A percentile compares a stretch with the other conserved stretches of the same genome.
phyloP scores from a whole-genome alignment of 1,139 yeast genomes.

The Arxiozyma slooffiae region DNA sequence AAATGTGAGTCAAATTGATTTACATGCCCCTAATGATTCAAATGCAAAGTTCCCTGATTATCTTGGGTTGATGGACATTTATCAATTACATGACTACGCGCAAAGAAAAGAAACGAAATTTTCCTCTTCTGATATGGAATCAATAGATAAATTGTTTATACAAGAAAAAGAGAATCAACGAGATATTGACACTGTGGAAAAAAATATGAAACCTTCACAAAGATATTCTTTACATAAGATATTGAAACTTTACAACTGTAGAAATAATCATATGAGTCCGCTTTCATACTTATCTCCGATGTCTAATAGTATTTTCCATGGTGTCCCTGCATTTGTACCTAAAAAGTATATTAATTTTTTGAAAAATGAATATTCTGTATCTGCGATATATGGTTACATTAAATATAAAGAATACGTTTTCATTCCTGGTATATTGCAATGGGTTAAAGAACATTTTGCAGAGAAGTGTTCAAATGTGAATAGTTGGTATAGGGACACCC shows the following conservation, averaged over 20 bases:
- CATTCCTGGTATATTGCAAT: constrained; percentile 23
- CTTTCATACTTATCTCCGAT: constrained; percentile 40
- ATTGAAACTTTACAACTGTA: constrained; percentile 38
- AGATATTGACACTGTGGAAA: constrained; percentile 5
- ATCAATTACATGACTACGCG: constrained; percentile 9
- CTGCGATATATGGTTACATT: constrained; percentile 26
- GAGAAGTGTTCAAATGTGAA: constrained; percentile 15
- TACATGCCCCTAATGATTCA: background rate
- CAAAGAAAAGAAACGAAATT: constrained; percentile 9
- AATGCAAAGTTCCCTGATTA: constrained; percentile 4
- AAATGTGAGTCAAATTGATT: constrained; percentile 1
- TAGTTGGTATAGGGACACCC: constrained; percentile 11
- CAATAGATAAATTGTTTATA: constrained; percentile 1
- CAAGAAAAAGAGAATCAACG: constrained; percentile 4
- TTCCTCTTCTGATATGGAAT: background rate
- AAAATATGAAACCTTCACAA: constrained; percentile 14
- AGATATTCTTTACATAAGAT: constrained; percentile 22
- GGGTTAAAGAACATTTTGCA: constrained; percentile 15
- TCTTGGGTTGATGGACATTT: constrained; percentile 10
- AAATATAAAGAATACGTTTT: constrained; percentile 21
- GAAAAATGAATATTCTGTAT: constrained; percentile 37
- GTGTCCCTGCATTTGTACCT: constrained; percentile 43
- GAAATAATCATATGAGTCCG: constrained; percentile 43
- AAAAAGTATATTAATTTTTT: constrained; percentile 31
- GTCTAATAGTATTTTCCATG: constrained; percentile 42